Percentiles rank a stretch among this genome's conserved stretches.
Conservation (phyloP, 2,329 filamentous ascomycete species). For the Endothia cerciana region DNA sequence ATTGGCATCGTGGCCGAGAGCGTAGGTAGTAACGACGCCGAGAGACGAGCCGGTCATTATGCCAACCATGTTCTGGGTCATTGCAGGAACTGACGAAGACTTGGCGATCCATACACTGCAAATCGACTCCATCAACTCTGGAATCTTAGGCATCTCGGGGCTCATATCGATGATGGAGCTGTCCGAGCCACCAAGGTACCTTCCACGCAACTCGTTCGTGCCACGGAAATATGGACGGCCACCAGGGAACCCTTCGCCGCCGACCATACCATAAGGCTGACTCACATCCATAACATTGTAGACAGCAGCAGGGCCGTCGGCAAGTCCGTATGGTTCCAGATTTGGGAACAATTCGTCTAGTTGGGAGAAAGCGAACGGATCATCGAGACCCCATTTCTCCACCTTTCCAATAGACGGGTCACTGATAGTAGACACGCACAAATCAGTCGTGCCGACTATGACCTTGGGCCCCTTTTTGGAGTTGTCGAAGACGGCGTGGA, state of each 20-base stretch:
- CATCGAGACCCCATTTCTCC: conserved; percentile 80
- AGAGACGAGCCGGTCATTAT: conserved; percentile 83
- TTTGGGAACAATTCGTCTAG: conserved; percentile 78
- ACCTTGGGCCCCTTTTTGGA: conserved; percentile 77
- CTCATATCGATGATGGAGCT: conserved; percentile 64
- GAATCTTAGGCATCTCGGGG: conserved; percentile 77
- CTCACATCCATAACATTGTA: conserved; percentile 93
- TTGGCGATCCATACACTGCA: conserved; percentile 91
- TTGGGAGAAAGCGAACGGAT: conserved; percentile 75
- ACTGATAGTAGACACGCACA: conserved; percentile 78
- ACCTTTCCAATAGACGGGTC: conserved; percentile 78
- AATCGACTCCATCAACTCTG: conserved; percentile 70
- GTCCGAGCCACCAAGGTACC: conserved; percentile 66
- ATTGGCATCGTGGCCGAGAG: conserved; percentile 64
- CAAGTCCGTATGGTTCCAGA: conserved; percentile 76
- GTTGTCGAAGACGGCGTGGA: conserved; percentile 76
- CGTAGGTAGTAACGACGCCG: conserved; percentile 82
- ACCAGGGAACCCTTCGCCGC: conserved; percentile 84
- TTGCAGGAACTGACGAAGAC: conserved; percentile 68
- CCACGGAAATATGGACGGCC: conserved; percentile 80
- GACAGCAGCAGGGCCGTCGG: conserved; percentile 74
- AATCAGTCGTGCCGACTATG: conserved; percentile 80
- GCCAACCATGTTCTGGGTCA: conserved; percentile 78
- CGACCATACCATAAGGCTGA: conserved; percentile 79
- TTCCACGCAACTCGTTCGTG: conserved; percentile 73